Base-by-base conservation (phyloP, 495 filamentous ascomycete species). In the Daldinia caldariorum region DNA sequence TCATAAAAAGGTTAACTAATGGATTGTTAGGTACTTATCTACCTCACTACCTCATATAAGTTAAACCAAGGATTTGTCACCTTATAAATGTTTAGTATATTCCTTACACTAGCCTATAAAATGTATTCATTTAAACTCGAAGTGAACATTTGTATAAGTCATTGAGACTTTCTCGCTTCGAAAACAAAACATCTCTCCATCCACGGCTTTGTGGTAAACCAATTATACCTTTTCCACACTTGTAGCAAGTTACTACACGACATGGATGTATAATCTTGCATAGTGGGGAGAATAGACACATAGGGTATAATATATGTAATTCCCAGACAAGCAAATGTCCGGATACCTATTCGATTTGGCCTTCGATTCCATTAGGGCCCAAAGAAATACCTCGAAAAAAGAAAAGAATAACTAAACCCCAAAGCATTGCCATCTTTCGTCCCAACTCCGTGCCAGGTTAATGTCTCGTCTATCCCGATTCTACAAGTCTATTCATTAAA, bases 391-490 rank as follows among this genome's bases (percentile, higher is more conserved):
- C 18, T 22, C 32, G 35, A 45, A 29, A 41, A 41, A 59, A 34
- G 12, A 66, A 55, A 7, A 34, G 26, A 34, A 58, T 32, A 29
- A 47, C 29, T 26, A 26, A 26, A 26, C 3, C 26, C 26, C 26
- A 26, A 63, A 62, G 51, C 34, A 66, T n/a, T 14, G 32, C 22
- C 56, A 50, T 37, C 35, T 45, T 43, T 56, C 14, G 34, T 16
- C 26, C 54, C 58, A 72, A 72, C 70, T 68, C 70, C 70, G 22
- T 65, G 31, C 16, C 29, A 62, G 57, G 55, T 34, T 51, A 58
- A 47, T 22, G 6, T 45, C 49, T 26, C 29, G 12, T 61, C 56
- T 63, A 65, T 64, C 29, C 59, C 37, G 12, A 9, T 1, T 67
- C 61, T 67, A 72, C 18, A 32, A 51, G 20, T 62, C 65, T 65